Evolutionary conservation across 495 filamentous ascomycete species (phyloP), one percentile per base, ranked within the genome.

Genomic region (Penicillium flavigenum): DNA sequence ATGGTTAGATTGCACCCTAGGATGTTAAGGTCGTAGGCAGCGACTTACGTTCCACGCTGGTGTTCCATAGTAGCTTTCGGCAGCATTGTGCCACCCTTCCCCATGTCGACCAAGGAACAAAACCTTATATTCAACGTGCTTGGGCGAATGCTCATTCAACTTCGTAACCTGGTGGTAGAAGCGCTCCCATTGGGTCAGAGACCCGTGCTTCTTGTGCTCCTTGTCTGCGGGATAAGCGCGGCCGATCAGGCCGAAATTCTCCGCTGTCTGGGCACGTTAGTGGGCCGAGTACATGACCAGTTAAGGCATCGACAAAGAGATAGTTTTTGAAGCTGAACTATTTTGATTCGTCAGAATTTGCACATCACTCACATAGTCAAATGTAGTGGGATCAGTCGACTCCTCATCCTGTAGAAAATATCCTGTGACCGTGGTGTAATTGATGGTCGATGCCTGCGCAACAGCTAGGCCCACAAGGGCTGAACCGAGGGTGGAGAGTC

Each of bases 331-430:
- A 16, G 1, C 4, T 6, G 16, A 16, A 38, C 14, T 6, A 38
- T 7, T 38, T 11, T 34, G 10, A 34, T 34, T 34, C 3, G 31
- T 11, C n/a, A 34, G 20, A n/a, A 20, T 34, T 31, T 22, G 27
- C 0, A 29, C 31, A 3, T 39, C 14, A 58, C 76, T 48, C 70
- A 88, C 85, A 66, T 85, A 91, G 67, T 89, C 84, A 68, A 90
- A 91, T 1, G 76, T 82, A 12, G 72, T 71, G 1, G 83, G 62
- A 63, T 88, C 77, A 2, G 88, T 91, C 9, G 75, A 67, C 1
- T 73, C 72, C 47, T 88, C 78, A 69, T 91, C 88, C 68, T 92
- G 88, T 16, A 81, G 69, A 65, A 91, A 91, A 66, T 85, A 88
- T 2, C 86, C 88, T 6, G 81, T 74, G 12, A 90, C 81, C 5